Evolutionary conservation across 352 stramenopile genomes (phyloP), one percentile per base, ranked within the genome.

Genomic region (Pythium volutum): DNA sequence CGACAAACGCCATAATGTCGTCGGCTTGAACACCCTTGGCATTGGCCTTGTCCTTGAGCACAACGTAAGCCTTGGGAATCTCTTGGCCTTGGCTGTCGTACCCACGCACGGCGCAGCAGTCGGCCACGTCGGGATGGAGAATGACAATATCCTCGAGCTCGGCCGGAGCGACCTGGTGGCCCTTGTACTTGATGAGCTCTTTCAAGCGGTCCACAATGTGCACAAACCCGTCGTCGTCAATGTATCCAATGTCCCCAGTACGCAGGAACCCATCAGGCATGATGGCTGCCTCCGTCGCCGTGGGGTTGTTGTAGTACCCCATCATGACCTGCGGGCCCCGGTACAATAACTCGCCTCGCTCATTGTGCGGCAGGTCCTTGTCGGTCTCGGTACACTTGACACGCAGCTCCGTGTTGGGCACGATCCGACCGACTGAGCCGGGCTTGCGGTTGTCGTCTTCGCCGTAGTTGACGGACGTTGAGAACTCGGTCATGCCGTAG

Each of bases 101-200:
- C 6, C 77, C 70, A 45, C 77, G 77, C 10, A 87, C 75, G 20
- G 65, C 78, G 23, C 75, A 79, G 0, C 69, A 74, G 47, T 88
- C 76, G 3, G 62, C 15, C 10, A 88, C 59, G 12, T 60, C 67
- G 10, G 74, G 68, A 67, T 98, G 83, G 8, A 70, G 82, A 20
- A 97, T 79, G 0, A 98, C 49, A 14, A 98, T 70, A 14, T 90
- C 91, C 67, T 98, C 94, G 20, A 98, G 71, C 68, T 98, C 91
- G 0, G 93, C 93, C 15, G 93, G 94, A 12, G 93, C 87, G 16
- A 98, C 75, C 59, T 96, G 93, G 55, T 94, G 93, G 11, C 91
- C 93, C 55, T 97, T 96, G 60, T 96, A 91, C 75, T 98, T 98
- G 71, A 98, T 98, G 2, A 98, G 68, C 66, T 98, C 92, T 76